These are phyloP conservation scores for Nosema muscidifuracis DNA, from an alignment of 371 early-diverging fungal species.

Conservation along the genomic window DNA sequence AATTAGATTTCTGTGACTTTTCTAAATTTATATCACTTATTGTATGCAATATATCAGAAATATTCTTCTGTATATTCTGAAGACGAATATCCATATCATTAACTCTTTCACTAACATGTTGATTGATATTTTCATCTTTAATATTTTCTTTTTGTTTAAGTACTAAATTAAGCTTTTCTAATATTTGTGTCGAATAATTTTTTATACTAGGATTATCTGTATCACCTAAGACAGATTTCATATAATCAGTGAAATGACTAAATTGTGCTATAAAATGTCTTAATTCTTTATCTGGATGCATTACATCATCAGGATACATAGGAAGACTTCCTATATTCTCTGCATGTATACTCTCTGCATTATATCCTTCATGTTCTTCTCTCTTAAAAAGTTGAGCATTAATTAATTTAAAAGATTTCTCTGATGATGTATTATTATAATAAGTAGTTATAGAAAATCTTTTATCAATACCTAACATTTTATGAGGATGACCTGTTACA, in stretches of 20 bases:
- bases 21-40: not conserved
- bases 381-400: conserved; percentile 47
- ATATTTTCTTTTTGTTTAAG: conserved; percentile 44
- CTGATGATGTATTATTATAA: conserved; percentile 48
- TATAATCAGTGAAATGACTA: conserved; percentile 53
- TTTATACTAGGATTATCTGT: conserved; percentile 43
- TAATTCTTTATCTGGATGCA: conserved; percentile 53
- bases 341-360: conserved; percentile 33
- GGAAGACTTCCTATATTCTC: conserved; percentile 24
- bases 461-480: conserved; percentile 48
- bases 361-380: conserved; percentile 55
- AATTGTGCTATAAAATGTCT: conserved; percentile 57
- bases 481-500: not conserved
- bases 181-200: conserved; percentile 36
- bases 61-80: conserved; percentile 22
- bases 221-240: conserved; percentile 55
- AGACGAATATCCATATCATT: conserved; percentile 38
- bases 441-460: conserved; percentile 59
- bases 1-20: conserved; percentile 1
- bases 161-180: conserved; percentile 41
- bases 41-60: conserved; percentile 7
- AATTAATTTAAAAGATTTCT: conserved; percentile 51
- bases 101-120: conserved; percentile 13
- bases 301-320: conserved; percentile 39
- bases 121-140: not conserved